Percentiles rank a stretch among this genome's conserved stretches.
Evolutionary conservation across 2,329 filamentous ascomycete genomes (phyloP).

Genomic region (Paraphoma sp.): DNA sequence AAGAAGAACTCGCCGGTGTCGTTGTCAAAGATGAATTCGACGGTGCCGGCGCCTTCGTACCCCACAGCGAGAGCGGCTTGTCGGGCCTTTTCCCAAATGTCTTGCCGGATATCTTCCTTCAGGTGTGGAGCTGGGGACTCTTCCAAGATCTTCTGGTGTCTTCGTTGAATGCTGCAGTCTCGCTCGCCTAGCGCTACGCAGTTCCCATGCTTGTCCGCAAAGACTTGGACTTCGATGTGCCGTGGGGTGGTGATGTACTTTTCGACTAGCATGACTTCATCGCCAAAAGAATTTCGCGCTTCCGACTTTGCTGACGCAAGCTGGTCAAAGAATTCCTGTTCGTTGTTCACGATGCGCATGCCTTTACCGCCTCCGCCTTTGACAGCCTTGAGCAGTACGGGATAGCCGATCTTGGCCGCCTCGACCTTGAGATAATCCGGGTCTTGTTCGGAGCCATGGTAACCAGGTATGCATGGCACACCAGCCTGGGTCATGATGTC

Average conservation of each 20-base stretch:
- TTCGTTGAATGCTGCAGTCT: constrained; percentile 70
- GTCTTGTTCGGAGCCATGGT: constrained; percentile 86
- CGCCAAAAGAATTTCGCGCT: constrained; percentile 68
- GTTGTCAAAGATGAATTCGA: constrained; percentile 74
- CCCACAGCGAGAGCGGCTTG: constrained; percentile 68
- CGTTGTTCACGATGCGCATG: constrained; percentile 67
- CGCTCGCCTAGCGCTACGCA: constrained; percentile 69
- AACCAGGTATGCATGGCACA: constrained; percentile 94
- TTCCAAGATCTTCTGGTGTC: constrained; percentile 72
- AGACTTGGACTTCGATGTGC: constrained; percentile 72
- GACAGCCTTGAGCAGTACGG: constrained; percentile 70
- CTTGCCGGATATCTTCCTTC: constrained; percentile 64
- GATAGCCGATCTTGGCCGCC: constrained; percentile 74
- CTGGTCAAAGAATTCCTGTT: constrained; percentile 66
- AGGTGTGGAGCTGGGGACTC: constrained; percentile 70
- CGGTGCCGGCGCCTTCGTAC: constrained; percentile 71
- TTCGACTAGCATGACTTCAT: constrained; percentile 71
- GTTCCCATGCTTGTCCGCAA: constrained; percentile 70
- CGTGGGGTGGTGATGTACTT: constrained; percentile 72
- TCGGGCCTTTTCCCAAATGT: constrained; percentile 70
- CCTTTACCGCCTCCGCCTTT: constrained; percentile 73
- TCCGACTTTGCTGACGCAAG: constrained; percentile 70
- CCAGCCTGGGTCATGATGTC: constrained; percentile 97
- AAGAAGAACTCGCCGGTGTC: constrained; percentile 71
- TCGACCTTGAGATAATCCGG: constrained; percentile 67